Percentiles rank a stretch among this genome's conserved stretches.
These are phyloP conservation scores for Lasiodiplodia sp. DNA, from an alignment of 2,329 filamentous ascomycete genomes.

Conservation along the genomic window DNA sequence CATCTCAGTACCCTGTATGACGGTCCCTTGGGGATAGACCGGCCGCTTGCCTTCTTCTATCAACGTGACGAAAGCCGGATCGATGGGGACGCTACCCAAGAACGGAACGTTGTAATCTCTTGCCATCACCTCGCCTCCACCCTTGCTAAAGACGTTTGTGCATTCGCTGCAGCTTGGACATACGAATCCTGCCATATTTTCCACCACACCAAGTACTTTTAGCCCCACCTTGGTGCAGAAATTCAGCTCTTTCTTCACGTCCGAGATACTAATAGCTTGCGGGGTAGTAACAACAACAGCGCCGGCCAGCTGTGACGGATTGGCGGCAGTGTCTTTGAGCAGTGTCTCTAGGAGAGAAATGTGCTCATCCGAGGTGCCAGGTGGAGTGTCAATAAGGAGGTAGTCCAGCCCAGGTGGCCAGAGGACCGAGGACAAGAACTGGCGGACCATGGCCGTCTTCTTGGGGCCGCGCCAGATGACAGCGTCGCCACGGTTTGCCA, in stretches of 20 bases:
- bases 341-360: slow-evolving; percentile 56
- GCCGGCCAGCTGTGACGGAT: slow-evolving; percentile 75
- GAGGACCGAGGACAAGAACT: slow-evolving; percentile 90
- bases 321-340: slow-evolving; percentile 51
- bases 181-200: slow-evolving; percentile 97
- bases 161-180: slow-evolving; percentile 80
- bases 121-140: slow-evolving; percentile 89
- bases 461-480: slow-evolving; percentile 98
- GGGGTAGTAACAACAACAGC: slow-evolving; percentile 96
- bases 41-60: slow-evolving; percentile 77
- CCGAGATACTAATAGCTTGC: slow-evolving; percentile 89
- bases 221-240: slow-evolving; percentile 88
- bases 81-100: slow-evolving; percentile 86
- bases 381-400: slow-evolving; percentile 92
- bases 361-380: slow-evolving; percentile 73
- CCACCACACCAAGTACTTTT: slow-evolving; percentile 83
- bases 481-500: slow-evolving; percentile 83
- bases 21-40: slow-evolving; percentile 72
- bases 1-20: slow-evolving; percentile 34
- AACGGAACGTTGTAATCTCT: slow-evolving; percentile 84
- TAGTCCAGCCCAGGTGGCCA: slow-evolving; percentile 88
- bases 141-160: slow-evolving; percentile 91
- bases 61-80: slow-evolving; percentile 87
- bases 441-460: slow-evolving; percentile 98
- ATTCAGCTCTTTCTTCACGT: slow-evolving; percentile 94